A percentile compares a stretch with the other conserved stretches of the same genome.
These are phyloP conservation scores for Sarocladium brachiariae DNA, from an alignment of 2,329 filamentous ascomycete genomes.

Conservation along the genomic window DNA sequence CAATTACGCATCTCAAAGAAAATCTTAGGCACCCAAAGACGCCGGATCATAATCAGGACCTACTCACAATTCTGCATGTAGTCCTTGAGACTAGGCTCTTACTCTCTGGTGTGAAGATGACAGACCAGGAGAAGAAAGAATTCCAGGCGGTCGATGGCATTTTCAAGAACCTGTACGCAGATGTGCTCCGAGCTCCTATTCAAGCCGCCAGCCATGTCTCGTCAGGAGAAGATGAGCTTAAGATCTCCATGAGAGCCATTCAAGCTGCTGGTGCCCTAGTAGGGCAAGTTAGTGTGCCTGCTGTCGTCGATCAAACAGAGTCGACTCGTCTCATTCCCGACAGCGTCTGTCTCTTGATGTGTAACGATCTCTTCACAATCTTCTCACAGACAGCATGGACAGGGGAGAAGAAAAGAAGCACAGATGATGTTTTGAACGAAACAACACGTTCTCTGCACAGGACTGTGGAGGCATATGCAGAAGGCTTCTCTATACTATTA, in stretches of 20 bases:
- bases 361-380: conserved; percentile 26
- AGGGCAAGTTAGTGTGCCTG: conserved; percentile 26
- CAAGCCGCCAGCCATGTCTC: conserved; percentile 20
- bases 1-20: conserved; percentile 42
- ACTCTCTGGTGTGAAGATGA: conserved; percentile 27
- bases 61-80: conserved; percentile 44
- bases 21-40: conserved; percentile 45
- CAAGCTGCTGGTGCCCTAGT: conserved; percentile 39
- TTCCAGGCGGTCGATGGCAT: conserved; percentile 29
- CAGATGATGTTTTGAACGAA: conserved; percentile 34
- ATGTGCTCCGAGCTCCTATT: conserved; percentile 35
- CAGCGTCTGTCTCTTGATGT: conserved; percentile 30
- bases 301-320: background rate
- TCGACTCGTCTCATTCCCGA: conserved; percentile 26
- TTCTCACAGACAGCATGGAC: conserved; percentile 17
- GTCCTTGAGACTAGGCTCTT: conserved; percentile 40
- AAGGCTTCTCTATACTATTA: conserved; percentile 28
- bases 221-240: conserved; percentile 30
- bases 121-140: conserved; percentile 28
- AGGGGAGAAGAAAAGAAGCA: conserved; percentile 13
- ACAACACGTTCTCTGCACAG: conserved; percentile 33
- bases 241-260: conserved; percentile 35
- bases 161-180: conserved; percentile 36
- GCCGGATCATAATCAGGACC: conserved; percentile 41
- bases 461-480: conserved; percentile 27